Conservation (phyloP, 495 filamentous ascomycete genomes). For the Trichodelitschia bisporula region DNA sequence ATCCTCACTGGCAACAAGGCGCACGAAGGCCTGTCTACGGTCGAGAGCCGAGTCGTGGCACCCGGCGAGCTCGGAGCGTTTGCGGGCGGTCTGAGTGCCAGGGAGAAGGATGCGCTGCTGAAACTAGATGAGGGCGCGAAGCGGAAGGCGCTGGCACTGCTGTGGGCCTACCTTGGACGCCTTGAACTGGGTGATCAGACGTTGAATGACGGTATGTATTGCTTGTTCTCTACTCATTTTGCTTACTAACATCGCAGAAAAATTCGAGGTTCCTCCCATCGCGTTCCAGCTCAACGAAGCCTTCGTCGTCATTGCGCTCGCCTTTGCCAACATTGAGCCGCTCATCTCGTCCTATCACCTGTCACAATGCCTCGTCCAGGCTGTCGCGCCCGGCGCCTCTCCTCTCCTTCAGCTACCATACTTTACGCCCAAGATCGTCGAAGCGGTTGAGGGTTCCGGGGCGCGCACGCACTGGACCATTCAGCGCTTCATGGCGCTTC, state of each 20-base stretch:
- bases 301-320: constrained; percentile 67
- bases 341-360: constrained; percentile 61
- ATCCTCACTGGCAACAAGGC: constrained; percentile 46
- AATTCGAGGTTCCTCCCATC: constrained; percentile 61
- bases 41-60: constrained; percentile 53
- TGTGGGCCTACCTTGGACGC: constrained; percentile 88
- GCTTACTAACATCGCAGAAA: constrained; percentile 19
- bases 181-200: constrained; percentile 47
- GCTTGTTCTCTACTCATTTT: not conserved
- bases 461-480: constrained; percentile 51
- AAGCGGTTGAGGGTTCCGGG: constrained; percentile 46
- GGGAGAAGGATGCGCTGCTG: constrained; percentile 43
- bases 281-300: constrained; percentile 62
- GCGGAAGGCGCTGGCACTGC: constrained; percentile 63
- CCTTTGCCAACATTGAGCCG: constrained; percentile 61
- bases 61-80: constrained; percentile 18
- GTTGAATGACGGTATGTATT: constrained; percentile 44
- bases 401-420: constrained; percentile 83
- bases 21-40: constrained; percentile 48
- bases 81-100: constrained; percentile 32
- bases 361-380: constrained; percentile 74
- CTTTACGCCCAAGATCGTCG: constrained; percentile 51
- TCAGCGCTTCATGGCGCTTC: constrained; percentile 66
- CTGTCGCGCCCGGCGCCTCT: constrained; percentile 53
- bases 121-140: constrained; percentile 43